Base-by-base conservation (phyloP, 495 filamentous ascomycete genomes). In the Chaetomium cochliodes region DNA sequence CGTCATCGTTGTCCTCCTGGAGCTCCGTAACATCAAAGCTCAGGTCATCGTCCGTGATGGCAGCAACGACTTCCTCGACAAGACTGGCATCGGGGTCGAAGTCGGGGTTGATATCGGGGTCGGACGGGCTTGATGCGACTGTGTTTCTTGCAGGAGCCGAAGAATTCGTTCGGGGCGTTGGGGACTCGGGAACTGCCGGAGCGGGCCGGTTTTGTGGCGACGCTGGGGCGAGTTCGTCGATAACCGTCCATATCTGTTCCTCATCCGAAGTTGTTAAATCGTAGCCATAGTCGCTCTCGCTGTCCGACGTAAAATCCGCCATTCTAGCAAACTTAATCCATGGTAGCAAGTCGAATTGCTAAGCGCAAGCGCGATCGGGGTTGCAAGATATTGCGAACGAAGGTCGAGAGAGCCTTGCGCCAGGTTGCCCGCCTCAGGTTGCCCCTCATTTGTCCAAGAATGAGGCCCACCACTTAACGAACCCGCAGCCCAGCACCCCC, bases 271-370 rank as follows among this genome's bases (percentile, higher is more conserved):
- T 74, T 0, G 86, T 85, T 65, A 91, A 87, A 62, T 91, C 87
- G 33, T 88, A 91, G 26, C 88, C 88, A 80, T 91, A 93, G 62
- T 90, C 87, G 69, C 81, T 87, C 65, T 78, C 79, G 59, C 66
- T 70, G 47, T 63, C 62, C 1, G 63, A 70, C 16, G 16, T 53
- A 41, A 58, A 64, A 22, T 61, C 42, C 55, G 69, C 67, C 69
- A 72, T 72, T 37, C 6, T 39, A 33, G 33, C 33, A 50, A 30
- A 20, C 20, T 51, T 37, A 41, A 20, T 30, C 51, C 63, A 60
- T 60, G 11, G 5, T 57, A 15, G 33, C 12, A 33, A 15, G 2
- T 12, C 33, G 33, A n/a, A n/a, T 47, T 47, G 13, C 28, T 26
- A 9, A 2, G 51, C 26, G 3, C 11, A 41, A 30, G 3, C 12